Evolutionary conservation across 2,329 filamentous ascomycete genomes (phyloP), one percentile per base, ranked within the genome.

Genomic region (Talaromyces sp.): DNA sequence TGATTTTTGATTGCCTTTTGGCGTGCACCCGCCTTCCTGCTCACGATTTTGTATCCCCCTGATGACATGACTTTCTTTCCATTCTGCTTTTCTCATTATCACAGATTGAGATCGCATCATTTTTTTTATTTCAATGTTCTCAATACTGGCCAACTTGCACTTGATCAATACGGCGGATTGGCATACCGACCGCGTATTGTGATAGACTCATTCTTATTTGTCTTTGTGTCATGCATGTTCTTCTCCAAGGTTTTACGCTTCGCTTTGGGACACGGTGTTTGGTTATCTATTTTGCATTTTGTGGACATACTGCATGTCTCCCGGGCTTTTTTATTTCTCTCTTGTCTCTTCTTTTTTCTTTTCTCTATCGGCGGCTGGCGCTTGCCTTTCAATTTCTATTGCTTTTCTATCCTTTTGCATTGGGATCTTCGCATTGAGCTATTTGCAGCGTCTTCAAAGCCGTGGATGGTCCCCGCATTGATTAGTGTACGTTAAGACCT

Each of bases 401-500:
- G 57, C 48, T 55, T 49, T 29, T 60, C 61, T 63, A 58, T 46
- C 56, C 53, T 56, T 66, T 64, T 69, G 68, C 71, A 72, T 69
- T 66, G 65, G 67, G 65, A 67, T 55, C 66, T 42, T 49, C 68
- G 65, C 66, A 57, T 73, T 69, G 57, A 64, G 65, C 64, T 67
- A 63, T 63, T 44, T 51, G 47, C 66, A 69, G 60, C 66, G 64
- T 66, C 65, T 66, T 70, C 65, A 65, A 60, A 65, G 64, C 65
- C 61, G 49, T 55, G 50, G 63, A 66, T 65, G 65, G 60, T 67
- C 63, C 66, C 59, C 61, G 68, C 60, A 70, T 72, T 70, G 66
- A 66, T 71, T 67, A 70, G 76, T 78, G 76, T 78, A 78, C 71
- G 76, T 78, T 78, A 78, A 77, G 61, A 61, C 73, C 72, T 76